phyloP scores from a whole-genome alignment of 306 rosid species.

The Mucuna pruriens region DNA sequence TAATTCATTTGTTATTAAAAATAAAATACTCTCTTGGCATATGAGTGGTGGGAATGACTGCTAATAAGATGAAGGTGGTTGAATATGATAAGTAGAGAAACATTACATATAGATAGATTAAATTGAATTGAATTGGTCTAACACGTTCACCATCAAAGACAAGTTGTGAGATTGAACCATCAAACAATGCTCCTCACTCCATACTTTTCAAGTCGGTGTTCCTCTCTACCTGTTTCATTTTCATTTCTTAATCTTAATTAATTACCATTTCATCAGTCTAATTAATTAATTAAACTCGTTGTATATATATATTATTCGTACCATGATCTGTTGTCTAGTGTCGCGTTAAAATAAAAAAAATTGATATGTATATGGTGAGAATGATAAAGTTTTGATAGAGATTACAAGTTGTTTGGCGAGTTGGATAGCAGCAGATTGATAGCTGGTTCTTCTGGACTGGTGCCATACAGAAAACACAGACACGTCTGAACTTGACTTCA shows the following conservation, averaged over 20 bases:
- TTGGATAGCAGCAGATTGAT: slow-evolving; percentile 77
- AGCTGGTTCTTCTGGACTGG: slow-evolving; percentile 85
- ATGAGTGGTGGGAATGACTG: slow-evolving; percentile 89
- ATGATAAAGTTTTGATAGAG: background rate
- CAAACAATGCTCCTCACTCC: slow-evolving; percentile 98
- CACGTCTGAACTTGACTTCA: slow-evolving; percentile 70
- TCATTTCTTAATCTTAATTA: background rate
- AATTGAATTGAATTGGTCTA: too few relatives aligned
- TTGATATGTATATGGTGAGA: too few relatives aligned
- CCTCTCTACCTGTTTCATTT: slow-evolving; percentile 69
- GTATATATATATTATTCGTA: too few relatives aligned
- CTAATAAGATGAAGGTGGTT: background rate
- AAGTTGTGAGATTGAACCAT: slow-evolving; percentile 86
- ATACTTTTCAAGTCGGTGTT: slow-evolving; percentile 92
- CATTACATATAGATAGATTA: too few relatives aligned
- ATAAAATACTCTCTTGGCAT: slow-evolving; percentile 76
- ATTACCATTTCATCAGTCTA: too few relatives aligned
- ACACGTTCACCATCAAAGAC: slow-evolving; percentile 90
- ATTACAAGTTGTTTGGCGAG: slow-evolving; percentile 79
- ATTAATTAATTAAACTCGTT: too few relatives aligned
- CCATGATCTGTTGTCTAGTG: too few relatives aligned
- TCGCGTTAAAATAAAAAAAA: too few relatives aligned
- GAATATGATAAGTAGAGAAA: background rate
- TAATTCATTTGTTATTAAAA: too few relatives aligned
- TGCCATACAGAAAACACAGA: slow-evolving; percentile 95